phyloP scores from a whole-genome alignment of 2,329 filamentous ascomycete genomes.

The Drechslerella dactyloides region DNA sequence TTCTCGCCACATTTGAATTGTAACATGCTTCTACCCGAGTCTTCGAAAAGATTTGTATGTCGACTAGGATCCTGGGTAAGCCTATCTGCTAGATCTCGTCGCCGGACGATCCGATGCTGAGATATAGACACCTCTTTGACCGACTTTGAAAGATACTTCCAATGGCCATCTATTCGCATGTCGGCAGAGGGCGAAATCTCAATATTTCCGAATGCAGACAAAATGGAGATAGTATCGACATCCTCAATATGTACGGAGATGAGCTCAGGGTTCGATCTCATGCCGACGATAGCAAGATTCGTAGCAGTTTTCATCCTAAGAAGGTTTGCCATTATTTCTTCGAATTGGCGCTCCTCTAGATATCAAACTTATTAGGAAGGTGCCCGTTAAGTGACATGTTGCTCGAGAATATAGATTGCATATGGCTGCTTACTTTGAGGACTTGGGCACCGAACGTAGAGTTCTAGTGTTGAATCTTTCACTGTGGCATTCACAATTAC shows the following conservation, averaged over 20 bases:
- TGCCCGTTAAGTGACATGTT: too few relatives aligned
- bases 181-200: constrained; percentile 43
- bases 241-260: constrained; percentile 44
- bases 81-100: constrained; percentile 29
- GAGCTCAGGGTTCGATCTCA: constrained; percentile 28
- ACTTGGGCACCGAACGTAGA: constrained; percentile 34
- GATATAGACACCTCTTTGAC: constrained; percentile 42
- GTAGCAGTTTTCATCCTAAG: constrained; percentile 37
- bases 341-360: constrained; percentile 45
- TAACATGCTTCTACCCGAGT: constrained; percentile 36
- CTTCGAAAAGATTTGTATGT: constrained; percentile 25
- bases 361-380: too few relatives aligned
- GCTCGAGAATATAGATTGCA: too few relatives aligned
- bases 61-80: constrained; percentile 31
- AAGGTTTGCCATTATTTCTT: constrained; percentile 42
- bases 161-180: constrained; percentile 42
- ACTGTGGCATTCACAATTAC: constrained; percentile 41
- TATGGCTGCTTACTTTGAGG: constrained; percentile 39
- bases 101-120: constrained; percentile 27
- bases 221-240: constrained; percentile 33
- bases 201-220: constrained; percentile 40
- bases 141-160: constrained; percentile 32
- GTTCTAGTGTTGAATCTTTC: constrained; percentile 33
- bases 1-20: constrained; percentile 40
- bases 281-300: constrained; percentile 38